phyloP scores from a whole-genome alignment of 257 asterid species.

The Solanum corneliomulleri region DNA sequence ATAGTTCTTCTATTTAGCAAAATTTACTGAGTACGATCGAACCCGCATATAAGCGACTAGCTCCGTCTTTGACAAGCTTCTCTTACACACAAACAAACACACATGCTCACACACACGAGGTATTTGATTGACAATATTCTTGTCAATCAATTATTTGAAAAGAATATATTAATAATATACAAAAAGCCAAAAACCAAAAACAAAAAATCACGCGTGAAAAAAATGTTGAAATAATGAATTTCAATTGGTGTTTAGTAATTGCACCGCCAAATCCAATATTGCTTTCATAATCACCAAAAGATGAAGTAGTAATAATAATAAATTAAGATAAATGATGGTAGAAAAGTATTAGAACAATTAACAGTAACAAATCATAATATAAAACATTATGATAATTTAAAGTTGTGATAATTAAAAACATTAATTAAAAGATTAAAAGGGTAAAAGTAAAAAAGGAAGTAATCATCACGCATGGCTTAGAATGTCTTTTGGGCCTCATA shows the following conservation, averaged over 20 bases:
- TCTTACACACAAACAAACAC: background rate
- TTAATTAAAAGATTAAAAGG: background rate
- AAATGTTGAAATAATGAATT: background rate
- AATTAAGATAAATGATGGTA: background rate
- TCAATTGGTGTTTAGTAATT: background rate
- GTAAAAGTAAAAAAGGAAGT: background rate
- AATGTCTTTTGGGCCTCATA: constrained; percentile 8
- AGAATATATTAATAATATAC: background rate
- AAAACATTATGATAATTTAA: background rate
- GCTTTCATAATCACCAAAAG: background rate
- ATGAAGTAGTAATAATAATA: background rate
- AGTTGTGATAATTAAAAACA: background rate
- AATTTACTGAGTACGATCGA: background rate
- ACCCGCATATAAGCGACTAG: rapidly evolving
- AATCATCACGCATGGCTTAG: constrained; percentile 30
- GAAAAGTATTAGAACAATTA: background rate
- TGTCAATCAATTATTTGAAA: background rate
- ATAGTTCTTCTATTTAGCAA: background rate
- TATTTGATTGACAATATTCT: background rate
- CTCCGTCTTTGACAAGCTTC: background rate
- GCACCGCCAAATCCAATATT: background rate
- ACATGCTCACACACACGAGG: background rate
- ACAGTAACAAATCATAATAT: background rate
- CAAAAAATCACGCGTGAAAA: background rate
- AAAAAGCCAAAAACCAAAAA: too few relatives aligned